These are phyloP conservation scores for Eustoma russellianum DNA, from an alignment of 257 asterid genomes.

Conservation along the genomic window DNA sequence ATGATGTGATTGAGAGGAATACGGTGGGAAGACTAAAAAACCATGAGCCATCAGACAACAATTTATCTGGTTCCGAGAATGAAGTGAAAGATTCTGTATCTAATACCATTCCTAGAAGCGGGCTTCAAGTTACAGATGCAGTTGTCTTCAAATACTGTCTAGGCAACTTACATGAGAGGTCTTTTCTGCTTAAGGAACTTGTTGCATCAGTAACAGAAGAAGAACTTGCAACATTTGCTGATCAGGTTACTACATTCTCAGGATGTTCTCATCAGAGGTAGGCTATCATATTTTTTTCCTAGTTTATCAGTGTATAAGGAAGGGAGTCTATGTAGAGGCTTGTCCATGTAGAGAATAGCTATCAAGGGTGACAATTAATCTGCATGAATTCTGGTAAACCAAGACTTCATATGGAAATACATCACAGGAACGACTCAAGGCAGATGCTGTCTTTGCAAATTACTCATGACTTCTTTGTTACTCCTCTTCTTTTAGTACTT, in stretches of 20 bases:
- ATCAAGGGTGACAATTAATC: no score
- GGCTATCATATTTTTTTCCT: not conserved
- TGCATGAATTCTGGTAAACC: no score
- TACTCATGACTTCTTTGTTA: no score
- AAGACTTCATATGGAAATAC: no score
- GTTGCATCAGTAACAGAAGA: slow-evolving; percentile 47
- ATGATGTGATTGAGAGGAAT: slow-evolving; percentile 17
- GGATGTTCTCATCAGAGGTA: slow-evolving; percentile 93
- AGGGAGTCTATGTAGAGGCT: no score
- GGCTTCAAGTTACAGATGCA: slow-evolving; percentile 53
- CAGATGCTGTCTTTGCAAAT: no score
- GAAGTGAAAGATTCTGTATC: slow-evolving; percentile 45
- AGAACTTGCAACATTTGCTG: slow-evolving; percentile 49
- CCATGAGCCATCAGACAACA: slow-evolving; percentile 30
- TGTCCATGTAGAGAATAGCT: no score
- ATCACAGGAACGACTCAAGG: no score
- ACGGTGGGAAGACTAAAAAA: slow-evolving; percentile 34
- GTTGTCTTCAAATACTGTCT: slow-evolving; percentile 75
- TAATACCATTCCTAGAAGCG: slow-evolving; percentile 23
- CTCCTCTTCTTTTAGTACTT: no score
- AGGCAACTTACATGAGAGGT: slow-evolving; percentile 67
- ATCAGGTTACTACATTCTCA: slow-evolving; percentile 65
- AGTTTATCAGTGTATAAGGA: no score
- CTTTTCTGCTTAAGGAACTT: slow-evolving; percentile 72
- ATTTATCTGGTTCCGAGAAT: slow-evolving; percentile 49